Conservation (phyloP, 2,329 filamentous ascomycete species). For the Colletotrichum sp. region DNA sequence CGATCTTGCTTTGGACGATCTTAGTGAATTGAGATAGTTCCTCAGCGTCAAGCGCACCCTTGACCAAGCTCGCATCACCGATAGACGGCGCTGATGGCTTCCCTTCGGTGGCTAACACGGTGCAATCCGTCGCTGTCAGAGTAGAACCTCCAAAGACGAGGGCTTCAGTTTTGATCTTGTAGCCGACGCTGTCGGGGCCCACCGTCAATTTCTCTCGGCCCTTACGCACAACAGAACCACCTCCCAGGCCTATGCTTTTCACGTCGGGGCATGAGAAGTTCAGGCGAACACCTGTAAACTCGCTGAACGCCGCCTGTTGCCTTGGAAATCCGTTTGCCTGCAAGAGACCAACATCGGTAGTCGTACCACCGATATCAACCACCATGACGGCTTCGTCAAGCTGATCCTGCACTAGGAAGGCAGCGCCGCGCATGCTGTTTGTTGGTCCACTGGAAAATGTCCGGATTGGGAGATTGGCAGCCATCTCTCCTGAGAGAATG, state of each 20-base stretch:
- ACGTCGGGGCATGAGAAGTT: constrained; percentile 64
- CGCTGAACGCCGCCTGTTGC: constrained; percentile 65
- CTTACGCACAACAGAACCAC: constrained; percentile 57
- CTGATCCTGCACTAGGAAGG: constrained; percentile 55
- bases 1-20: constrained; percentile 55
- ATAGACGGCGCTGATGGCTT: constrained; percentile 32
- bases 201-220: constrained; percentile 44
- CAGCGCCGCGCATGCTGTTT: constrained; percentile 68
- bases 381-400: constrained; percentile 55
- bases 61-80: constrained; percentile 43
- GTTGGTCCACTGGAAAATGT: constrained; percentile 69
- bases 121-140: constrained; percentile 64
- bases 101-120: constrained; percentile 35
- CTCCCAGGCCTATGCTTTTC: constrained; percentile 64
- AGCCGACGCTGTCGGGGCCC: constrained; percentile 67
- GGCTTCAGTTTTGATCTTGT: constrained; percentile 58
- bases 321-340: constrained; percentile 67
- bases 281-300: constrained; percentile 66
- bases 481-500: constrained; percentile 56
- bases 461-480: constrained; percentile 60
- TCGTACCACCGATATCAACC: constrained; percentile 71
- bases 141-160: constrained; percentile 61
- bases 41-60: constrained; percentile 30
- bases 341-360: constrained; percentile 66
- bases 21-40: constrained; percentile 42